These are phyloP conservation scores for Pholiota microspora DNA, from an alignment of 768 basidiomycete species.

Conservation along the genomic window DNA sequence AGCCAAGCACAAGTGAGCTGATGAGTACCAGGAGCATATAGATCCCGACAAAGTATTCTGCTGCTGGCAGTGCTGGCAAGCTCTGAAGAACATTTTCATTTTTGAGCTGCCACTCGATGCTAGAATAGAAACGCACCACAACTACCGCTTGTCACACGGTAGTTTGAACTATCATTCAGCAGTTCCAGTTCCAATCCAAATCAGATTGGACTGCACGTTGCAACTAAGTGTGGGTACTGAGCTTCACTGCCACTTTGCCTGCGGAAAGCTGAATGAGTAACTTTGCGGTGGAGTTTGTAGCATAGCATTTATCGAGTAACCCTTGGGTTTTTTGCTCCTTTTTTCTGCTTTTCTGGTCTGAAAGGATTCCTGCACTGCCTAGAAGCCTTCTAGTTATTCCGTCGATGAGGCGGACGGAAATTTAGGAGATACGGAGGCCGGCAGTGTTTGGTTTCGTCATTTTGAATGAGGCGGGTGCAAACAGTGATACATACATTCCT, in stretches of 20 bases:
- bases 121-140: no score
- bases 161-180: neutral
- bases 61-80: no score
- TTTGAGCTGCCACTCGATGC: no score
- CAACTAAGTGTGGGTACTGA: neutral
- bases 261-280: neutral
- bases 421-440: neutral
- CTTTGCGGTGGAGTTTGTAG: neutral
- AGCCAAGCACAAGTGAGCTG: neutral
- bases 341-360: no score
- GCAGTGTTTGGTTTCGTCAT: slow-evolving; percentile 9
- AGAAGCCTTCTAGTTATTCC: no score
- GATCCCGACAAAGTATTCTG: neutral
- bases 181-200: neutral
- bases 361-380: no score
- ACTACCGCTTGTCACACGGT: neutral
- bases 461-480: slow-evolving; percentile 3
- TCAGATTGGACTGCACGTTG: neutral
- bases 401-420: no score
- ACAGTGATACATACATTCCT: slow-evolving; percentile 12
- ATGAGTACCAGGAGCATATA: neutral
- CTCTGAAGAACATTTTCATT: no score
- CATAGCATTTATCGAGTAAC: no score
- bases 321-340: no score
- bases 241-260: neutral